phyloP scores from a whole-genome alignment of 2,329 filamentous ascomycete species.

The Furcasterigmium furcatum region DNA sequence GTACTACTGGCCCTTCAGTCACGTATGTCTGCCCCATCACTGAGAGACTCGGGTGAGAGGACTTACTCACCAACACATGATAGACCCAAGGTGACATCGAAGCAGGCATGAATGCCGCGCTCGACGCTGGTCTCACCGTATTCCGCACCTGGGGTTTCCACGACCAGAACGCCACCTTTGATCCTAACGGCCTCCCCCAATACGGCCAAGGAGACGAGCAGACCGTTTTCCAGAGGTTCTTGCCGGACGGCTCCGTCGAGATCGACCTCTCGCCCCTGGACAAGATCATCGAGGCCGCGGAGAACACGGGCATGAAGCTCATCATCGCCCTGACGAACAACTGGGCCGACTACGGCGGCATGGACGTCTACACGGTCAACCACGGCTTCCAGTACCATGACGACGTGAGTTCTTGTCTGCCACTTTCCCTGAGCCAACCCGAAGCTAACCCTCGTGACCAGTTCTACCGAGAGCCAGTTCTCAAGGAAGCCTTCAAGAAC shows the following conservation, averaged over 20 bases:
- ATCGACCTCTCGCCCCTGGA: constrained; percentile 41
- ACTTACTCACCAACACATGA: neutral
- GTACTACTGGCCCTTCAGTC: constrained; percentile 54
- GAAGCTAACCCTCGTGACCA: constrained; percentile 11
- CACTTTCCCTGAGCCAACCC: neutral
- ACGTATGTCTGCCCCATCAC: constrained; percentile 27
- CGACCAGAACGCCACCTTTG: constrained; percentile 48
- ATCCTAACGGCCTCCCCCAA: constrained; percentile 40
- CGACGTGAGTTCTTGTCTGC: constrained; percentile 35
- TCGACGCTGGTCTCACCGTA: constrained; percentile 45
- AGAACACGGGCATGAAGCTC: constrained; percentile 47
- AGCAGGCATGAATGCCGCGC: constrained; percentile 39
- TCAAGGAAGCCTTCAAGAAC: constrained; percentile 49
- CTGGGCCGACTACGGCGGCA: constrained; percentile 58
- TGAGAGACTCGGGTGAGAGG: neutral
- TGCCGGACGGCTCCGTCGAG: neutral
- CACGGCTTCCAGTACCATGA: constrained; percentile 48
- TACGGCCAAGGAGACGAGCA: constrained; percentile 46
- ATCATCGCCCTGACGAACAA: constrained; percentile 54
- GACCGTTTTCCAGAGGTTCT: constrained; percentile 39
- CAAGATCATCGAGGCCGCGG: constrained; percentile 46
- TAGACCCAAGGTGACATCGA: constrained; percentile 31
- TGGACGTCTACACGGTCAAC: constrained; percentile 57
- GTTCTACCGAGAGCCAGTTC: constrained; percentile 46
- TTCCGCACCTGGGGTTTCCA: constrained; percentile 58